These are phyloP conservation scores for Polyporus arcularius DNA, from an alignment of 768 basidiomycete species.

Conservation along the genomic window DNA sequence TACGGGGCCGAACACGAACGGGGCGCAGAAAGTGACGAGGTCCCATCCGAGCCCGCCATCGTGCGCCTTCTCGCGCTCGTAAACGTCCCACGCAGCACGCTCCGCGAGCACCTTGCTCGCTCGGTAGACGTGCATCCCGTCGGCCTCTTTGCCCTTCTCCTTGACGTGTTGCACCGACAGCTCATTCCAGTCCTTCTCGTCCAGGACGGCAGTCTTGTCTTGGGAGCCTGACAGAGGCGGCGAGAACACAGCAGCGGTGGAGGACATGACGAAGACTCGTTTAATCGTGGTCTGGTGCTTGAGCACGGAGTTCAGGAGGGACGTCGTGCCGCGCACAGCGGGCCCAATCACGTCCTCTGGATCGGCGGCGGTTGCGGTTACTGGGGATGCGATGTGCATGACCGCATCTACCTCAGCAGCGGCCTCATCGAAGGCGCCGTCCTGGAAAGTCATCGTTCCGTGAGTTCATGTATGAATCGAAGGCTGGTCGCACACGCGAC, in stretches of 20 bases:
- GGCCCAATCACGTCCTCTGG: conserved; percentile 58
- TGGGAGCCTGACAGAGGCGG: neutral
- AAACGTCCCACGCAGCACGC: conserved; percentile 23
- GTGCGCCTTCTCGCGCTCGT: conserved; percentile 10
- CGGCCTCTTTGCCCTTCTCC: conserved; percentile 48
- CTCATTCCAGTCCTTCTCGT: conserved; percentile 62
- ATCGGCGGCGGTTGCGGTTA: conserved; percentile 24
- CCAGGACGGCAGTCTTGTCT: conserved; percentile 30
- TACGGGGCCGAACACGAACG: conserved; percentile 39
- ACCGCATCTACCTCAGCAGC: conserved; percentile 48
- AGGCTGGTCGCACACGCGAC: neutral
- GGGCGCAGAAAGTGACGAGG: conserved; percentile 37
- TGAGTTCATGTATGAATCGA: neutral
- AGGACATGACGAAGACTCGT: conserved; percentile 71
- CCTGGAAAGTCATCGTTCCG: conserved; percentile 1
- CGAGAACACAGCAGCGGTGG: conserved; percentile 49
- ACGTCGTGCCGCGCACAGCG: conserved; percentile 69
- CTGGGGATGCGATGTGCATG: conserved; percentile 39
- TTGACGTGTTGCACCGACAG: conserved; percentile 49
- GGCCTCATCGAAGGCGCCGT: conserved; percentile 45
- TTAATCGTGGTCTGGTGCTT: conserved; percentile 53
- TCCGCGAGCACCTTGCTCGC: conserved; percentile 71
- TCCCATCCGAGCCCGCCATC: conserved; percentile 31
- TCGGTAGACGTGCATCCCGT: conserved; percentile 38
- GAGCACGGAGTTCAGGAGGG: conserved; percentile 57